Percentiles rank a stretch among this genome's conserved stretches.
Conservation (phyloP, 2,329 filamentous ascomycete species). For the Penicillium paneum region DNA sequence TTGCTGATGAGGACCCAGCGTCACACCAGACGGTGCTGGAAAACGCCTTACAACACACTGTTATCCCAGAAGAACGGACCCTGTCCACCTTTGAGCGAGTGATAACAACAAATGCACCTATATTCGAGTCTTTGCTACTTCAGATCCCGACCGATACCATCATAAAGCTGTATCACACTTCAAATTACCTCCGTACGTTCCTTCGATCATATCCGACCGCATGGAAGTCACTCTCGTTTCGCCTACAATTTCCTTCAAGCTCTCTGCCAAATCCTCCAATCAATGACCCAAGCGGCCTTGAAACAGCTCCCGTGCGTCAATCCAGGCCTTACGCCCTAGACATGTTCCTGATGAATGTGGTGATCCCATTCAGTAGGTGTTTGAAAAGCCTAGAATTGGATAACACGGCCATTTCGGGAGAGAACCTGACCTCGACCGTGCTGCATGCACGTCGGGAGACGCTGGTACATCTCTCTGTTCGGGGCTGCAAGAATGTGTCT, state of each 20-base stretch:
- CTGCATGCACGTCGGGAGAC: conserved; percentile 54
- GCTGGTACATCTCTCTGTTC: conserved; percentile 58
- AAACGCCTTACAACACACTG: conserved; percentile 23
- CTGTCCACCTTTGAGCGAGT: conserved; percentile 54
- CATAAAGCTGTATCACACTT: conserved; percentile 59
- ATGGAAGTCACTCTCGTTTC: conserved; percentile 60
- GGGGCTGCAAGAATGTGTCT: conserved; percentile 63
- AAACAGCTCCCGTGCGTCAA: conserved; percentile 43
- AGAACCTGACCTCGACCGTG: conserved; percentile 55
- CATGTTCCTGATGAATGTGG: conserved; percentile 54
- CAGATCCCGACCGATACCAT: conserved; percentile 57
- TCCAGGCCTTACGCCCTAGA: conserved; percentile 59
- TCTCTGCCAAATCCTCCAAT: conserved; percentile 33
- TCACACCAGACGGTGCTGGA: conserved; percentile 25
- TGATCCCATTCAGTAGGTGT: conserved; percentile 56
- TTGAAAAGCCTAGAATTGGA: conserved; percentile 58
- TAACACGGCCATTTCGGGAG: conserved; percentile 59
- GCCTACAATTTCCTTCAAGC: conserved; percentile 46
- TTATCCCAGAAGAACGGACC: conserved; percentile 25
- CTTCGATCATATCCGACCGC: conserved; percentile 57
- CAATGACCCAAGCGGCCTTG: conserved; percentile 31
- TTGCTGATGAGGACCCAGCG: conserved; percentile 10
- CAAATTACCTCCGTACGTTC: conserved; percentile 53
- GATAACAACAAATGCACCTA: conserved; percentile 55
- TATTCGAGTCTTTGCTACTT: conserved; percentile 57